Base-by-base conservation (phyloP, 2,329 filamentous ascomycete genomes). In the Curvularia verruculosa region DNA sequence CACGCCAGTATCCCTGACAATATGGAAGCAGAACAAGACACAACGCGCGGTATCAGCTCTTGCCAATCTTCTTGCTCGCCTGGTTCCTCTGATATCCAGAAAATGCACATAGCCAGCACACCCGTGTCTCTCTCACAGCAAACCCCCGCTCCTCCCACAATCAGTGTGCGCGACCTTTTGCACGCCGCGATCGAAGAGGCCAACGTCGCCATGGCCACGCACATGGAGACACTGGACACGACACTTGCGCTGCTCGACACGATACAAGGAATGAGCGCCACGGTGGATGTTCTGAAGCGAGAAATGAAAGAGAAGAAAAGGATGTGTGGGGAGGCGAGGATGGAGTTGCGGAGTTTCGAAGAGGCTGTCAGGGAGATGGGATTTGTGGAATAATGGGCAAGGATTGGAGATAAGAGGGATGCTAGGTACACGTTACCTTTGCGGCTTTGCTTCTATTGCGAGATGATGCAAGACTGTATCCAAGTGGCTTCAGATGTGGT, bases 151-250 rank as follows among this genome's bases (percentile, higher is more conserved):
- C 10, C 44, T 26, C 46, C 37, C 2, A 47, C 41, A 1, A 53
- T 57, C 37, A 63, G 57, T 1, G 36, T 56, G 0, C 56, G 56
- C 29, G 56, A 63, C 6, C 54, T 67, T 1, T 24, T 67, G 13
- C 34, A 52, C 13, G 58, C 62, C 3, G 55, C 52, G 4, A 39
- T 67, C 1, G 36, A 60, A 12, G 60, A 65, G 28, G 60, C 65
- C 4, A 55, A 39, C 1, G 10, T 21, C 1, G 53, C 54, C 0
- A 28, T 41, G 4, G 3, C 18, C 3, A 36, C 39, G 1, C 66
- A 69, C n/a, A 36, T 67, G 4, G 54, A 59, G 0, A 66, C 65
- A 1, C 47, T 69, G 19, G 45, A 54, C 23, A 62, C 56, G 7
- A 53, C 53, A 2, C 21, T 66, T 12, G 58, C 54, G 7, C 13